Base-by-base conservation (phyloP, 1,284 basidiomycete genomes). In the Irpex sp. region DNA sequence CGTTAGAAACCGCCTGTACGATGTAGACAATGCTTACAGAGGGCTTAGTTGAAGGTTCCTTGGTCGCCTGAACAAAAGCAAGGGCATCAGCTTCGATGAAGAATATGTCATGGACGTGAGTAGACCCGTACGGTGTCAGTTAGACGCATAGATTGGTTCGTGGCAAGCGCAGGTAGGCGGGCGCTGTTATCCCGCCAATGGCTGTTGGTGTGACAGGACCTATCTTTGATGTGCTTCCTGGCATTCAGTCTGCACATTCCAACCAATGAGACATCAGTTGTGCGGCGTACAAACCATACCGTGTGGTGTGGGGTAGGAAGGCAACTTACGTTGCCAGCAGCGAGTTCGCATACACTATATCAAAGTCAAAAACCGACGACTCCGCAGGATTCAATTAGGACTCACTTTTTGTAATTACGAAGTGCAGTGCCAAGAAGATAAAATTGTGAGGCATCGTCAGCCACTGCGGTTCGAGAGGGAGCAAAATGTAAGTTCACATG, bases 391-490 rank as follows among this genome's bases (percentile, higher is more conserved):
- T 13, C 49, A 49, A 37, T 38, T 17, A 59, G 5, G 48, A 59
- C 64, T n/a, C 48, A 63, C 64, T 59, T 37, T 65, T 63, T 38
- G 21, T 60, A 49, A 65, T 63, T 49, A 59, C 47, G 57, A 65
- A 65, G 37, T 65, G 64, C 4, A 65, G 26, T 8, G 62, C 64
- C 5, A 65, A 34, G 59, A 65, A 65, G 58, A 65, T 59, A 49
- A 65, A 65, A 51, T 65, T 65, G 7, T 15, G 5, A 5, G 64
- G 62, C 64, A 65, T 65, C 7, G 64, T 61, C 21, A 65, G 19
- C 64, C 64, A 65, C 64, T 65, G 47, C 5, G 56, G 15, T 65
- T 36, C 5, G 56, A 15, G 44, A 15, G 6, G 7, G 51, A 13
- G 4, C 5, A 51, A 17, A 38, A 26, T 21, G 21, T 58, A 26